Evolutionary conservation across 2,329 filamentous ascomycete species (phyloP), one percentile per base, ranked within the genome.

Genomic region (Proliferodiscus dingleyae): DNA sequence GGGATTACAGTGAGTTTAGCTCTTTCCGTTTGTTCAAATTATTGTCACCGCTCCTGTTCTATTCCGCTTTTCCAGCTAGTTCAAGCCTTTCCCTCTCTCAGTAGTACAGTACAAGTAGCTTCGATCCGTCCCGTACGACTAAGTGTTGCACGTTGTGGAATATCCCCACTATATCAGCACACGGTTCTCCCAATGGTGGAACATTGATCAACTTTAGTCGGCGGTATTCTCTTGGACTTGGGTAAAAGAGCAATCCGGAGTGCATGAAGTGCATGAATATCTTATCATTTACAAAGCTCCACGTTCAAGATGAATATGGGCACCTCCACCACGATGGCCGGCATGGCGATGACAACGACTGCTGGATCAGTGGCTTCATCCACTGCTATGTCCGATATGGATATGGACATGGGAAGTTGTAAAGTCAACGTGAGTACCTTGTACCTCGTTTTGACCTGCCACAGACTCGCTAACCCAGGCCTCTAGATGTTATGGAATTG

Each of bases 401-500:
- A 26, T 26, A 49, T 49, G 45, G 47, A 37, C 42, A 54, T 53
- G 50, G 32, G 23, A 8, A 40, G 40, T 38, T 28, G 46, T 37
- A 23, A 38, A 49, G 30, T 34, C 37, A 18, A 33, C 33, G 29
- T 52, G 50, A 45, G 46, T 43, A 34, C 15, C 18, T n/a, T n/a
- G n/a, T 34, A 9, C 8, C 3, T 18, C 5, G 10, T n/a, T 13
- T 16, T 29, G 13, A 29, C 5, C 8, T 15, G 13, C 36, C 21
- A 37, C n/a, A 26, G 6, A 33, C 30, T 9, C 37, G 15, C 38
- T 48, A 13, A 53, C 32, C n/a, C 11, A 23, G 15, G 9, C 11
- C 23, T 46, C 13, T 19, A 87, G 83, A 89, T 89, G 85, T 70
- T 87, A 32, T 88, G 85, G 83, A 89, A 89, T 65, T 87, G 83